A percentile compares a stretch with the other conserved stretches of the same genome.
Evolutionary conservation across 306 rosid species (phyloP).

Genomic region (Citrullus amarus): DNA sequence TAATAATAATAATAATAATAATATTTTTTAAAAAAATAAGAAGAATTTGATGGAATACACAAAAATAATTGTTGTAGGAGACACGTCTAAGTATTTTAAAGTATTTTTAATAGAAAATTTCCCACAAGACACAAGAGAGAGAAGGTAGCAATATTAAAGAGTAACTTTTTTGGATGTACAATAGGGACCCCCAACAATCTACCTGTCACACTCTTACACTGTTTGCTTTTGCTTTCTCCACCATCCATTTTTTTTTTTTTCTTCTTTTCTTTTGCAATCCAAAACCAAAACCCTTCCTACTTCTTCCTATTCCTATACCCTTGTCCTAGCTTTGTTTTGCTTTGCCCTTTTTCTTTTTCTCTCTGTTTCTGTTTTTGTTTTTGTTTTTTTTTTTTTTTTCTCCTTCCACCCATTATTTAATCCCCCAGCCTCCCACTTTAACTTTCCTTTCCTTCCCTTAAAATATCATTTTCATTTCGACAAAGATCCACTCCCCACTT

Average conservation of each 20-base stretch:
- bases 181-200: constrained; percentile 27
- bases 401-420: not conserved
- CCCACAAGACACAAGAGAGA: not conserved
- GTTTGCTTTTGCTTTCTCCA: constrained; percentile 46
- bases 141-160: not conserved
- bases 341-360: constrained; percentile 45
- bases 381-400: not conserved
- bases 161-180: not conserved
- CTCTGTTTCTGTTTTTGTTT: constrained; percentile 21
- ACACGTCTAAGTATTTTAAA: too few relatives aligned
- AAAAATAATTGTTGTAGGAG: too few relatives aligned
- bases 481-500: constrained; percentile 44
- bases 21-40: too few relatives aligned
- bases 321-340: not conserved
- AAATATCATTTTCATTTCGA: constrained; percentile 79
- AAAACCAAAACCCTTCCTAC: not conserved
- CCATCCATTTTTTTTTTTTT: constrained; percentile 13
- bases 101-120: too few relatives aligned
- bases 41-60: too few relatives aligned
- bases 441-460: constrained; percentile 45
- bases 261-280: constrained; percentile 23
- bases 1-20: too few relatives aligned
- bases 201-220: constrained; percentile 55
- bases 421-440: constrained; percentile 20
- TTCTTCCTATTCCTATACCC: not conserved